Evolutionary conservation across 495 filamentous ascomycete genomes (phyloP), one percentile per base, ranked within the genome.

Genomic region (Penicillium bovifimosum): DNA sequence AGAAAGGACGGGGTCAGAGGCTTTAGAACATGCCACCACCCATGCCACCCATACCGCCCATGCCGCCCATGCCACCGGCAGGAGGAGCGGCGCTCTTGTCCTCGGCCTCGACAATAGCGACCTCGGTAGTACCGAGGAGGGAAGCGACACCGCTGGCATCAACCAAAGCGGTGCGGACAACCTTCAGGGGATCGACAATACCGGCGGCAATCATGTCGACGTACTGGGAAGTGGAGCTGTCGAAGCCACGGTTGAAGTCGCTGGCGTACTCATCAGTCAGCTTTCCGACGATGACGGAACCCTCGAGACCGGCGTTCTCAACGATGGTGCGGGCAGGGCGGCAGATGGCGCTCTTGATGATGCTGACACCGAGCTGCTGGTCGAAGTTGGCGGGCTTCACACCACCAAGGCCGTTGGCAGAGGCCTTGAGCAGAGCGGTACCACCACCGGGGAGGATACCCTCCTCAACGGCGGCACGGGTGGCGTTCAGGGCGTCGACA

Each of bases 131-230:
- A 72, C 93, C 93, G 56, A 98, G 87, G 50, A 98, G 82, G 47
- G 91, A 96, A 36, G 93, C 92, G 60, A 98, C 93, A 77, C 93
- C 93, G 70, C 85, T 89, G 64, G 93, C 93, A 70, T 98, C 93
- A 65, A 91, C 80, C 32, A 98, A 83, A 49, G 87, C 90, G 54
- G 92, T 98, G 60, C 93, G 90, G 64, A 98, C 93, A 56, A 98
- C 93, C 87, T 98, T 98, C 80, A 98, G 85, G 41, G 93, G 93
- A 67, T 98, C 93, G 61, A 98, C 86, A 70, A 98, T 97, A 86
- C 93, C 93, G 52, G 88, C 80, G 56, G 83, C 70, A 70, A 98
- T 96, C 93, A 98, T 97, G 77, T 98, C 91, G 58, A 96, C 89
- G 74, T 95, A 97, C 76, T 96, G 89, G 72, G 92, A 87, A 79